Percentiles rank a stretch among this genome's conserved stretches.
Evolutionary conservation across 2,329 filamentous ascomycete genomes (phyloP).

Genomic region (Ramularia endophylla): DNA sequence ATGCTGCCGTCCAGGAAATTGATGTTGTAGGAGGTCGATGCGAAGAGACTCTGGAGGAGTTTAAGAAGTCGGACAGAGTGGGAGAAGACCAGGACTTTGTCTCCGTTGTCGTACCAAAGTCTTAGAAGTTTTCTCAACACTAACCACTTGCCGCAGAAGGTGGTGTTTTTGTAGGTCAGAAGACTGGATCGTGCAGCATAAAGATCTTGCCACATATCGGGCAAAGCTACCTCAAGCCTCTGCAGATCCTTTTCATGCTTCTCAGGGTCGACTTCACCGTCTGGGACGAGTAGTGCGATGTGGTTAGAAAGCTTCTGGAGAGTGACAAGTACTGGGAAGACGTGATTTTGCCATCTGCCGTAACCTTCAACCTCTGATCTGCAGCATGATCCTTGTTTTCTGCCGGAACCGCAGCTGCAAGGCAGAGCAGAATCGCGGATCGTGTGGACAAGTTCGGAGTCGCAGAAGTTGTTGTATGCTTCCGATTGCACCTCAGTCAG

Average conservation of each 20-base stretch:
- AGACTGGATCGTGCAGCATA: conserved; percentile 73
- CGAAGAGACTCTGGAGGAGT: conserved; percentile 80
- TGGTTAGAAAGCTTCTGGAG: conserved; percentile 90
- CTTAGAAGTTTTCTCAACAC: conserved; percentile 78
- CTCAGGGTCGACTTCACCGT: conserved; percentile 55
- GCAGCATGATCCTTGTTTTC: conserved; percentile 79
- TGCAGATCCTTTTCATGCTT: conserved; percentile 74
- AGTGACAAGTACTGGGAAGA: conserved; percentile 78
- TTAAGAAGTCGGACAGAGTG: conserved; percentile 81
- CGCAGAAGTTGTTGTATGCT: conserved; percentile 79
- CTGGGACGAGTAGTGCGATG: conserved; percentile 77
- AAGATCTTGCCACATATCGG: conserved; percentile 66
- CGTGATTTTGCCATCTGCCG: conserved; percentile 64
- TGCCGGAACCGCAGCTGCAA: conserved; percentile 65
- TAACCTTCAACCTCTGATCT: conserved; percentile 54
- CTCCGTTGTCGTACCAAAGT: conserved; percentile 83
- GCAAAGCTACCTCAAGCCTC: conserved; percentile 67
- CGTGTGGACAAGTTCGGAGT: conserved; percentile 61
- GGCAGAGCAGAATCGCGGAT: conserved; percentile 62
- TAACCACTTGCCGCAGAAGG: conserved; percentile 97
- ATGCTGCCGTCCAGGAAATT: conserved; percentile 86
- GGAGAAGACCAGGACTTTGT: conserved; percentile 94
- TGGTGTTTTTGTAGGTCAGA: conserved; percentile 72
- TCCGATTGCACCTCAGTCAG: conserved; percentile 73
- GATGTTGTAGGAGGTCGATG: conserved; percentile 77